Conservation (phyloP, 495 filamentous ascomycete genomes). For the Hypoxylon fragiforme region DNA sequence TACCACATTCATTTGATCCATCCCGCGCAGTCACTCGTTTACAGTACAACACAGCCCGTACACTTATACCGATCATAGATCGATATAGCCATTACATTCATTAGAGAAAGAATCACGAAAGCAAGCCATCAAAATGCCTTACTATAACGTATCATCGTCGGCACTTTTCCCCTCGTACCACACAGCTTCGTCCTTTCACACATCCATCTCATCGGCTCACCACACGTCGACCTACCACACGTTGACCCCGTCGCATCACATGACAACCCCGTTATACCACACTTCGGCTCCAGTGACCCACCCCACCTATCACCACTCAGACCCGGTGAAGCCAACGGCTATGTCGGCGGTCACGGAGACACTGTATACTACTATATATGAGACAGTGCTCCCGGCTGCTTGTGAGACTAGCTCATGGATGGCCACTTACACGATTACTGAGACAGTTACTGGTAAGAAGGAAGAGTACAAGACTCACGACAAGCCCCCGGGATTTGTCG, state of each 20-base stretch:
- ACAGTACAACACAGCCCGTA: neutral
- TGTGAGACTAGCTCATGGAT: constrained; percentile 45
- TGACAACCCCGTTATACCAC: neutral
- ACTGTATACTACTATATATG: constrained; percentile 47
- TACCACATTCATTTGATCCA: constrained; percentile 26
- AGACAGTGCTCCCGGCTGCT: constrained; percentile 43
- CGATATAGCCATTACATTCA: neutral
- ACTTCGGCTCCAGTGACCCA: constrained; percentile 13
- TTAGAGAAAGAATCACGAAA: neutral
- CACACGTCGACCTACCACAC: neutral
- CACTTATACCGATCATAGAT: neutral
- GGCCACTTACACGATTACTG: constrained; percentile 52
- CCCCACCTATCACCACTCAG: neutral
- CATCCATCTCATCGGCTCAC: too few species aligned
- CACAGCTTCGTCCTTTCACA: neutral
- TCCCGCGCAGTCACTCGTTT: constrained; percentile 6
- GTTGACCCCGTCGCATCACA: neutral
- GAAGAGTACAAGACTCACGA: constrained; percentile 27
- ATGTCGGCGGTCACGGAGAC: constrained; percentile 28
- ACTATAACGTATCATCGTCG: constrained; percentile 26
- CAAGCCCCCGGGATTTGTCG: constrained; percentile 45
- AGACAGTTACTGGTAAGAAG: constrained; percentile 42
- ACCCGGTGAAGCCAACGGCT: constrained; percentile 7
- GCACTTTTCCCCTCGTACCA: constrained; percentile 24
- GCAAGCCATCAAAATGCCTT: constrained; percentile 27